Evolutionary conservation across 257 asterid species (phyloP).

Genomic region (Schizonepeta tenuifolia): DNA sequence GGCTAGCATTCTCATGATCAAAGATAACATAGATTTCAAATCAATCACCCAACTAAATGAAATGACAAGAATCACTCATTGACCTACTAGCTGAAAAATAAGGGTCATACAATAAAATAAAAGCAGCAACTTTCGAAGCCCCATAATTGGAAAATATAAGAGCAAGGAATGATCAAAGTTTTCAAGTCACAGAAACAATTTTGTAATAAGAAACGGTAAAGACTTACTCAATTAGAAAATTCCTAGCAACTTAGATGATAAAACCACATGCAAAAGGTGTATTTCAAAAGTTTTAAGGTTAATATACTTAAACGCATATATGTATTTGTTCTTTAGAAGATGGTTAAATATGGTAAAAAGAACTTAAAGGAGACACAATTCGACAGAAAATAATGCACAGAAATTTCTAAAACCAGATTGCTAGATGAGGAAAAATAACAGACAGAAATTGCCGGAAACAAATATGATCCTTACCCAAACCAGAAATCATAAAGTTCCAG

Average conservation of each 20-base stretch:
- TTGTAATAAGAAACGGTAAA: not conserved
- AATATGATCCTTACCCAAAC: not conserved
- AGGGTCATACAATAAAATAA: not conserved
- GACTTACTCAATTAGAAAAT: not conserved
- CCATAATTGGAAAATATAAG: not conserved
- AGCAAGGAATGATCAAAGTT: not conserved
- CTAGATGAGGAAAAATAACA: not conserved
- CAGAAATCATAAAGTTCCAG: not conserved
- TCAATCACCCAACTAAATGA: not conserved
- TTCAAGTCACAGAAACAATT: not conserved
- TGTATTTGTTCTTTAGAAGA: too few relatives aligned
- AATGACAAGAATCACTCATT: not conserved
- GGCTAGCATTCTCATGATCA: conserved; percentile 11
- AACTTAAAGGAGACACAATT: not conserved
- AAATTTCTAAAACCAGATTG: not conserved
- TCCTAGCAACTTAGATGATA: not conserved
- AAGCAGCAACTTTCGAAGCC: conserved; percentile 4
- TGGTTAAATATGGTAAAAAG: not conserved
- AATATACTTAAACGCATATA: too few relatives aligned
- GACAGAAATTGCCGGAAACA: not conserved
- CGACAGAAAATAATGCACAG: not conserved
- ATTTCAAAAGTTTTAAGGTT: not conserved
- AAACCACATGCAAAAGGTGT: not conserved
- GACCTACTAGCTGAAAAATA: not conserved
- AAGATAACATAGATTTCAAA: conserved; percentile 1